Evolutionary conservation across 1,284 basidiomycete genomes (phyloP), one percentile per base, ranked within the genome.

Genomic region (Ganoderma resinaceum): DNA sequence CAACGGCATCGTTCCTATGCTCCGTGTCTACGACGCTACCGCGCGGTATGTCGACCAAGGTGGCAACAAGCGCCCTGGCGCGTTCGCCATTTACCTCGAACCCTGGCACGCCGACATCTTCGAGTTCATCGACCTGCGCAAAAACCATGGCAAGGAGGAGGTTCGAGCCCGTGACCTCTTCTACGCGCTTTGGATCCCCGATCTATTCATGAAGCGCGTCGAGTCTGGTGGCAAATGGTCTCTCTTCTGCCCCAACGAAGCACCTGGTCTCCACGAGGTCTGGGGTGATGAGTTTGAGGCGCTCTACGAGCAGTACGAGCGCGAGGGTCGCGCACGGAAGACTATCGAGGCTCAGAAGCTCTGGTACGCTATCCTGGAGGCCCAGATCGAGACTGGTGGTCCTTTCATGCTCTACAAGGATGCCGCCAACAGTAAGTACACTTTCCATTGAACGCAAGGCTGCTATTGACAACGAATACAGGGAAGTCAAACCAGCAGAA

Each of bases 331-430:
- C 65, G 94, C 90, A 35, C 91, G 92, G 78, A 95, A 94, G 84
- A 90, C 90, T 26, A 86, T 99, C 76, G 93, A 96, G 72, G 98
- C 98, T 12, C 98, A 99, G 82, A 99, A 99, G 84, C 89, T 99
- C 57, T 99, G 98, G 97, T 99, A 98, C 80, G 95, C 97, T 59
- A 93, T 99, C 75, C 85, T 99, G 64, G 97, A 99, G 79, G 91
- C 96, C 11, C 98, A 99, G 82, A 96, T 97, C 75, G 98, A 99
- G 85, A 99, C 98, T 5, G 98, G 98, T 72, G 94, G 92, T 43
- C 98, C 98, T 5, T 99, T 98, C 86, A 99, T 99, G 93, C 85
- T 96, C 59, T 99, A 99, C 88, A 99, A 99, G 85, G 94, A 97
- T 78, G 86, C 91, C 42, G 90, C 92, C 66, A 97, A 96, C 79